Base-by-base conservation (phyloP, 768 basidiomycete species). In the Infundibulicybe gibba region DNA sequence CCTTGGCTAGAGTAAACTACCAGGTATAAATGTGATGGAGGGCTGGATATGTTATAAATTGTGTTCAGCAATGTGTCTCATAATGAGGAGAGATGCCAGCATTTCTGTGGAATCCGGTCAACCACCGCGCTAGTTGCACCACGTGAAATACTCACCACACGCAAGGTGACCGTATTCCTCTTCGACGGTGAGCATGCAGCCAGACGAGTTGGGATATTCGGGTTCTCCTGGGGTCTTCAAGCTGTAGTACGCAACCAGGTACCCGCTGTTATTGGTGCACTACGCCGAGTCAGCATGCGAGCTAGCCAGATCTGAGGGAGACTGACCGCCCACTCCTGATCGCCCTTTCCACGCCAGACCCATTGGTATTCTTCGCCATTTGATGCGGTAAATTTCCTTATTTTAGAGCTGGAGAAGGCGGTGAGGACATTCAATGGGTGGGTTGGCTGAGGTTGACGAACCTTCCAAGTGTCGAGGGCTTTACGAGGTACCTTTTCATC, bases 261-360 rank as follows among this genome's bases (percentile, higher is more conserved):
- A 71, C 21, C 75, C 74, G 39, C 58, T 70, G 16, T 61, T 51
- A 50, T 82, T 78, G 3, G 75, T 74, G 58, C 83, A 87, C 83
- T 87, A 53, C 3, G 15, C 41, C 25, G 39, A 55, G 42, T 21
- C 25, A 44, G 33, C 15, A 20, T 32, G 25, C 12, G n/a, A 44
- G 10, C 33, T 19, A 38, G 8, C 19, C 9, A 41, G 33, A 37
- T 30, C 13, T 31, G n/a, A 40, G 16, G 2, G 17, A 9, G 34
- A 69, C 80, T 56, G 53, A 84, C 85, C 17, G 77, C 77, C 83
- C 84, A 87, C 53, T 86, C 85, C 45, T 81, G 74, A 44, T 76
- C 74, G 11, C 62, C 62, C 19, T 66, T 66, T 16, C 67, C 56
- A 14, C 72, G 65, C 63, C 74, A 74, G 19, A 69, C 72, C 85